A percentile compares a stretch with the other conserved stretches of the same genome.
Conservation (phyloP, 768 basidiomycete genomes). For the Boletus insuetus region DNA sequence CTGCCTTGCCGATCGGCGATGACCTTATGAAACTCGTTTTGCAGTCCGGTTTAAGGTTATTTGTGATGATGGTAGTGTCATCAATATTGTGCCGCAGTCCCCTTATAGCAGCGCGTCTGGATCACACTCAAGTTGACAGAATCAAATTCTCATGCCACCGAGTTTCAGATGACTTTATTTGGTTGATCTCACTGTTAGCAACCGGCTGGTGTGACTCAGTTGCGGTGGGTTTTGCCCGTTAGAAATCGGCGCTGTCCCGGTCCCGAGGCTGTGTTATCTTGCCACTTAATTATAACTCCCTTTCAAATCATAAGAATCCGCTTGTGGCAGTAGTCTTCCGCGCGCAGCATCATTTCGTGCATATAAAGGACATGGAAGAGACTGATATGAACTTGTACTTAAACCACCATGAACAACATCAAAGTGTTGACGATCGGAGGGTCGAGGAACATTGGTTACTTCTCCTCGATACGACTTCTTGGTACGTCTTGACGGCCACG, state of each 20-base stretch:
- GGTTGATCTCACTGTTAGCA: too few relatives aligned
- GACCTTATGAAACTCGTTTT: background rate
- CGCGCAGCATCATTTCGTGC: background rate
- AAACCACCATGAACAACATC: slow-evolving; percentile 16
- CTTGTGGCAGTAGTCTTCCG: too few relatives aligned
- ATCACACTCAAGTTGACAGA: background rate
- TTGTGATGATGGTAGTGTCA: slow-evolving; percentile 53
- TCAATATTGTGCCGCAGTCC: slow-evolving; percentile 31
- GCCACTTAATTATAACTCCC: too few relatives aligned
- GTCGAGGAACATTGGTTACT: slow-evolving; percentile 56
- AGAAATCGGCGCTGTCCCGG: too few relatives aligned
- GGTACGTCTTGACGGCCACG: slow-evolving; percentile 28
- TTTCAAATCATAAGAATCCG: too few relatives aligned
- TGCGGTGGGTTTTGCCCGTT: too few relatives aligned
- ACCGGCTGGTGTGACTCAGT: too few relatives aligned
- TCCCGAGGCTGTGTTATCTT: too few relatives aligned
- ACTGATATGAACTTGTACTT: background rate
- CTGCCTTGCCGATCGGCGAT: background rate
- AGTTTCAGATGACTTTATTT: too few relatives aligned
- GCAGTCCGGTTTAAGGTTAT: slow-evolving; percentile 68
- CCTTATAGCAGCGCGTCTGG: background rate
- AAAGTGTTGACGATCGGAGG: slow-evolving; percentile 47
- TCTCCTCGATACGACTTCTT: slow-evolving; percentile 45
- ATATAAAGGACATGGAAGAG: slow-evolving; percentile 1
- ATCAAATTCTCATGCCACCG: background rate